Base-by-base conservation (phyloP, 1,284 basidiomycete genomes). In the Pterula multifida region DNA sequence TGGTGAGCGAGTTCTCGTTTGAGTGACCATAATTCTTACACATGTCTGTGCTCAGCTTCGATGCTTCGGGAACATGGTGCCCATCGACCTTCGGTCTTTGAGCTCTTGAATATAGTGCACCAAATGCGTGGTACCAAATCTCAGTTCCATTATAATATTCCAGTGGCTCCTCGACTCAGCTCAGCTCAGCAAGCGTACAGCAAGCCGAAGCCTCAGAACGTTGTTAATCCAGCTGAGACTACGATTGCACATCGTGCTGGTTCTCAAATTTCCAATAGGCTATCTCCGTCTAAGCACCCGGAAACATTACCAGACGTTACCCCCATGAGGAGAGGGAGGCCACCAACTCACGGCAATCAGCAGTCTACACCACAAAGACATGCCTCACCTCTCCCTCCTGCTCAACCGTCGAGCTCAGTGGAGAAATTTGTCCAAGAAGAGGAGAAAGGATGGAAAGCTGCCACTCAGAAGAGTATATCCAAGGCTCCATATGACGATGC, bases 1-100 rank as follows among this genome's bases (percentile, higher is more conserved):
- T 55, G 85, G 90, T 91, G 59, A 53, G 84, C 13, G 21, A 47
- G 28, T 6, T 47, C 65, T 52, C 26, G 47, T n/a, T 24, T 24
- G 44, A 42, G 44, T 12, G 49, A 53, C 48, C 36, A 22, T 47
- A 25, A 26, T 50, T 49, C 36, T 36, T 47, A 36, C 39, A 53
- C 39, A 53, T 53, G 47, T 59, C 48, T 25, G 28, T 49, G 47
- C 53, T 19, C 55, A 93, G 90, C 72, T 2, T 90, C 88, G 3
- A 92, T 92, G 87, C 75, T 95, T 36, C 81, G 84, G 46, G 91
- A 94, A 60, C 85, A 91, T 58, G 90, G 90, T 11, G 64, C 78
- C 1, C 85, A 90, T 55, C 76, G 91, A 24, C 90, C 91, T 9
- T 74, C 78, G 3, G 84, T 86, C 9, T 93, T 92, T 59, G 89